These are phyloP conservation scores for Boletus edulis DNA, from an alignment of 768 basidiomycete genomes.

Conservation along the genomic window DNA sequence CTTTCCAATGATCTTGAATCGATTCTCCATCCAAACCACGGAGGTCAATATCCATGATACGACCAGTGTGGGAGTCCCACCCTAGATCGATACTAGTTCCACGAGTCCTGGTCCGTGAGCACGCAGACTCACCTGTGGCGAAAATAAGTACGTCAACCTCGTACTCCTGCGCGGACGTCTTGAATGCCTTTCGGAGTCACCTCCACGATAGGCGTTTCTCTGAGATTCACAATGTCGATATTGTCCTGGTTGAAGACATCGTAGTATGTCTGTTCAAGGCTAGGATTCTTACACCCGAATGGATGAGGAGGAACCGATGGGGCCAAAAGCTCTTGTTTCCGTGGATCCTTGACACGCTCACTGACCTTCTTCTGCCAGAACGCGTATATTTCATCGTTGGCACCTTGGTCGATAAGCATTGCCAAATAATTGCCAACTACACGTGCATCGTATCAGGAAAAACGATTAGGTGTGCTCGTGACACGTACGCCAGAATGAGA, in stretches of 20 bases:
- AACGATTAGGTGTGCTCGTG: neutral
- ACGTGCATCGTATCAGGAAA: too few relatives aligned
- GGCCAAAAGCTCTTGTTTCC: neutral
- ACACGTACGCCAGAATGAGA: slow-evolving; percentile 1
- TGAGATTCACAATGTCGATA: slow-evolving; percentile 12
- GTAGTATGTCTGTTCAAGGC: neutral
- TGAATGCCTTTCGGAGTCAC: slow-evolving; percentile 9
- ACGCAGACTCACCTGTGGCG: slow-evolving; percentile 1
- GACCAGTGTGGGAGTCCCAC: neutral
- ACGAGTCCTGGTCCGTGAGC: neutral
- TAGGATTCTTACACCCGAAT: neutral
- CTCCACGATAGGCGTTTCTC: slow-evolving; percentile 5
- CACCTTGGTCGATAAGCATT: neutral
- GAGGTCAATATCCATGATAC: neutral
- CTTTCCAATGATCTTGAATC: neutral
- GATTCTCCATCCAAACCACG: neutral
- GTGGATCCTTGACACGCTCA: neutral
- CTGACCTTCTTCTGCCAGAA: slow-evolving; percentile 14
- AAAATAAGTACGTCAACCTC: slow-evolving; percentile 10
- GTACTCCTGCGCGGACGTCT: slow-evolving; percentile 4
- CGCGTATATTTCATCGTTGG: slow-evolving; percentile 1
- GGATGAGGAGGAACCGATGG: neutral
- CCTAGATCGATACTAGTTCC: neutral
- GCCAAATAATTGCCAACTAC: slow-evolving; percentile 10
- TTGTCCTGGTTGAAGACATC: neutral